Evolutionary conservation across 306 rosid species (phyloP).

Genomic region (Cicer judaicum): DNA sequence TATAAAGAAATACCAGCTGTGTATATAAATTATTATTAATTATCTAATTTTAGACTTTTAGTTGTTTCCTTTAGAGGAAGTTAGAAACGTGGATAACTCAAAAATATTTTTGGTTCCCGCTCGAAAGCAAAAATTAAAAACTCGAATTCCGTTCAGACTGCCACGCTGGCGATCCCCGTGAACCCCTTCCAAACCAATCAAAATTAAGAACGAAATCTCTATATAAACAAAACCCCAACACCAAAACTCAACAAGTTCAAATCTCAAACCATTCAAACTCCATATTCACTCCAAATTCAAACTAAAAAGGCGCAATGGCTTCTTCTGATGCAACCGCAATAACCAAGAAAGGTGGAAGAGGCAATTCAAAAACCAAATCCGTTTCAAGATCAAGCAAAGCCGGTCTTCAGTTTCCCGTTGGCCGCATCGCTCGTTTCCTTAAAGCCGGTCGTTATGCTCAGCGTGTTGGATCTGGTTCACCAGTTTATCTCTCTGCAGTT

Average conservation of each 20-base stretch:
- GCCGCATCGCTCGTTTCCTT: conserved; percentile 80
- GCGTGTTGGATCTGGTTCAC: conserved; percentile 81
- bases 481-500: conserved; percentile 85
- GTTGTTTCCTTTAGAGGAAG: too few relatives aligned
- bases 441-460: conserved; percentile 73
- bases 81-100: too few relatives aligned
- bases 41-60: too few relatives aligned
- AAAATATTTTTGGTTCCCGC: conserved; percentile 34
- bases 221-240: conserved; percentile 8
- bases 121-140: background rate
- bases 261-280: background rate
- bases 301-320: conserved; percentile 40
- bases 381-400: conserved; percentile 75
- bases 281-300: background rate
- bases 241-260: background rate
- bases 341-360: conserved; percentile 61
- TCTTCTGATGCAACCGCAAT: conserved; percentile 39
- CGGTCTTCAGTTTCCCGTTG: conserved; percentile 93
- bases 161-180: conserved; percentile 70
- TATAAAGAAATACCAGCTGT: too few relatives aligned
- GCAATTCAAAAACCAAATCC: conserved; percentile 63
- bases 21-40: too few relatives aligned
- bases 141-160: background rate
- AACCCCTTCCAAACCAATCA: conserved; percentile 43
- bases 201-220: background rate